Evolutionary conservation across 1,284 basidiomycete genomes (phyloP), one percentile per base, ranked within the genome.

Genomic region (Sanghuangporus baumii): DNA sequence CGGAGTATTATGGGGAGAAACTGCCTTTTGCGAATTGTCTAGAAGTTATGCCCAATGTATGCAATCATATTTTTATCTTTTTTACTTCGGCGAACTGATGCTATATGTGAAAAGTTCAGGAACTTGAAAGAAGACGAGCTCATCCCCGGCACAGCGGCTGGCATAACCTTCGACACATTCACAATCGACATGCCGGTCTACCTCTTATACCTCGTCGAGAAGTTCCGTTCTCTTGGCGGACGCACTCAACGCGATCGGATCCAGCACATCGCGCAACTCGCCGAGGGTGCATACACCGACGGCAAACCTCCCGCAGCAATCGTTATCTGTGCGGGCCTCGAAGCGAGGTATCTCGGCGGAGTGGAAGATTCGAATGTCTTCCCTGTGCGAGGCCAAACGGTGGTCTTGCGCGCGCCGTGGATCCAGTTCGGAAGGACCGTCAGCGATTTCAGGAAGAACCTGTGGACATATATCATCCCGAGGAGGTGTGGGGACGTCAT

Each of bases 381-480:
- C 67, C 83, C 83, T 3, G 78, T 80, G 6, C 74, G 83, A 18
- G 83, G 84, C 0, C 84, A 86, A 67, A 77, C 81, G 1, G 78
- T 81, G 12, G 67, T 81, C 9, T 67, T 85, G 6, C 69, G 74
- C 11, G 82, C 83, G 6, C 81, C 81, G 1, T 81, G 80, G 81
- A 70, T 93, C 55, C 79, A 74, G 52, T 81, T 81, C 64, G 89
- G 88, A 16, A 76, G 79, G 64, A 85, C 86, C 0, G 71, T 83
- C 16, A 80, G 79, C 58, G 76, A 74, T 31, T 68, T 71, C 5
- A 75, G 79, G 16, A 58, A 40, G n/a, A 84, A 83, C 6, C 73
- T 76, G 0, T 83, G 81, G 75, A 83, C 84, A 43, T 93, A 92
- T 73, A 78, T 88, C 63, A 89, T 93, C 67, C 90, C 90, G 23